phyloP scores from a whole-genome alignment of 2,329 filamentous ascomycete genomes.

The Talaromyces islandicus region DNA sequence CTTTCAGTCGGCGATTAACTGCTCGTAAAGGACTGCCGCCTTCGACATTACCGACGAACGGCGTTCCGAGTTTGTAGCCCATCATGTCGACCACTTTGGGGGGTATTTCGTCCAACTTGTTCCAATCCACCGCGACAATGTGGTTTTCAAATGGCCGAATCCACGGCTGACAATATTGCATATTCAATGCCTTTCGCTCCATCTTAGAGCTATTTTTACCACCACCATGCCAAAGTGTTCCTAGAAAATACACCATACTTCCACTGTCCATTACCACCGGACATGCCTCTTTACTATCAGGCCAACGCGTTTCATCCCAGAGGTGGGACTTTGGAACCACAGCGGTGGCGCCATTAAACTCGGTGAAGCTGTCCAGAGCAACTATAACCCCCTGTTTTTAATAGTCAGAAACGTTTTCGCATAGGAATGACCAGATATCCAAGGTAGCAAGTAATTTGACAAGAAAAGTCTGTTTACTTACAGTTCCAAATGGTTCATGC shows the following conservation, averaged over 20 bases:
- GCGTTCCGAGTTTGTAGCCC: background rate
- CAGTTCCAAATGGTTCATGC: background rate
- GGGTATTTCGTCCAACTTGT: background rate
- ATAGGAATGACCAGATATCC: background rate
- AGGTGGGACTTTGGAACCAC: slow-evolving; percentile 1
- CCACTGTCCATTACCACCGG: background rate
- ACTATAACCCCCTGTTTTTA: background rate
- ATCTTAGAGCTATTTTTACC: background rate
- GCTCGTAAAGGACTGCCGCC: background rate
- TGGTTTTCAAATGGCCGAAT: background rate
- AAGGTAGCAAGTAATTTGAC: background rate
- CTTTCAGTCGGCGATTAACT: background rate
- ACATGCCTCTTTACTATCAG: background rate
- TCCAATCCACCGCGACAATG: background rate
- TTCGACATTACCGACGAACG: background rate
- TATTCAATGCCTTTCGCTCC: background rate
- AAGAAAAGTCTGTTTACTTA: background rate
- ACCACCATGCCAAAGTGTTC: background rate
- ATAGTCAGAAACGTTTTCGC: no score
- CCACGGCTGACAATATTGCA: background rate
- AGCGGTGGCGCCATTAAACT: background rate
- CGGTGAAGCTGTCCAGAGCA: background rate
- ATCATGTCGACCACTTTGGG: background rate
- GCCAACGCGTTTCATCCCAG: background rate
- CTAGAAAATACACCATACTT: background rate